Evolutionary conservation across 495 filamentous ascomycete genomes (phyloP), one percentile per base, ranked within the genome.

Genomic region (Tricharina praecox): DNA sequence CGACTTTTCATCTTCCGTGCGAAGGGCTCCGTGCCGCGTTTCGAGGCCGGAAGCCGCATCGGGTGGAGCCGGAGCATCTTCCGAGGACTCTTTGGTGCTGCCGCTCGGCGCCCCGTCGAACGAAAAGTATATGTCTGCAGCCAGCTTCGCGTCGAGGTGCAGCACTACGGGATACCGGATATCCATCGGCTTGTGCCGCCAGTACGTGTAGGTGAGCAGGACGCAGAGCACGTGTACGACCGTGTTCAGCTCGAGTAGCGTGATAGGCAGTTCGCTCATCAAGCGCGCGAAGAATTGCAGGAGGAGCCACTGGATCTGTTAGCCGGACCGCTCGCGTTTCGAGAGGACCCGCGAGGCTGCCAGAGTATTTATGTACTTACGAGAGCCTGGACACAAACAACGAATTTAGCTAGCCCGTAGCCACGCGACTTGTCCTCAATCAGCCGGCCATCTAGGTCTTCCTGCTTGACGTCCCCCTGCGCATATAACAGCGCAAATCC

Each of bases 171-270:
- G 28, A 13, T 32, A 32, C 7, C 28, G 28, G 13, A 54, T 49
- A 26, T 51, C 38, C 28, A 39, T 20, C 0, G 61, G 61, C 18
- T 63, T 62, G 11, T 51, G 26, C 60, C 56, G 61, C 60, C 60
- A 62, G 38, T 58, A 36, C 7, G 30, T 10, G 34, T 62, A 62
- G 25, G 32, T 47, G 2, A 23, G 4, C 3, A 15, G 25, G 5
- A 42, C 18, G 2, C 63, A 66, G 3, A 60, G 2, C 13, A 66
- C 62, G 48, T 68, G 64, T 0, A 59, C 55, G 26, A 66, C 48
- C 1, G 58, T 64, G 48, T 66, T 61, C 3, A 67, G 21, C 33
- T 68, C 65, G 0, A 68, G 51, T 3, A 68, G 40, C 3, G 61
- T 56, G 1, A 61, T 35, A 1, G 59, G 59, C 1, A 66, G 52